Evolutionary conservation across 2,329 filamentous ascomycete genomes (phyloP), one percentile per base, ranked within the genome.

Genomic region (Microdochium bolleyi): DNA sequence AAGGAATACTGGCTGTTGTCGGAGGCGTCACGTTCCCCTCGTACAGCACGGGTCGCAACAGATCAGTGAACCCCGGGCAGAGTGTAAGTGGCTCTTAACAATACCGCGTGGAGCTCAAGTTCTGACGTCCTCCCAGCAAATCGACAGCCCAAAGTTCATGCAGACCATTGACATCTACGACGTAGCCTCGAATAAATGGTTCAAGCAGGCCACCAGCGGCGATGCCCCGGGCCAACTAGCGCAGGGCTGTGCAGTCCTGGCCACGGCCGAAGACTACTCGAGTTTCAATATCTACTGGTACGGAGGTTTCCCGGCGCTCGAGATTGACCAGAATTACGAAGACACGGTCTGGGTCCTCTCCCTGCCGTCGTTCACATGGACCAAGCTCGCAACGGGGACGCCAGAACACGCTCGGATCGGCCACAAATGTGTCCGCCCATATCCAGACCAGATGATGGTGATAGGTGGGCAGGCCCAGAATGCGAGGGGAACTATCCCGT

Each of bases 271-370:
- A 48, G 88, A 91, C 62, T 76, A 75, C 32, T 88, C 86, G 11
- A 90, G 85, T 54, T 88, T 86, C 67, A 91, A 92, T 63, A 84
- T 95, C 50, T 92, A 92, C 72, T 89, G 89, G 70, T 94, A 90
- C 60, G 89, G 88, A 16, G 89, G 89, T 0, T 92, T 87, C 62
- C 70, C 82, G 53, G 82, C 80, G 0, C 58, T 83, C 5, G 54
- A 76, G 53, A 25, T 54, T 0, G 51, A 48, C 0, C 54, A 68
- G 0, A 55, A 65, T 16, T 80, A 74, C 57, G 75, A 67, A 52
- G 83, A 90, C 55, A 87, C 89, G 49, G 86, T 92, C 65, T 94
- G 88, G 88, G 85, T 91, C 22, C 73, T 94, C 13, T 89, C 88
- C 0, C 71, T 95, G 5, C 89, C 89, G 0, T 85, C 85, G 0